A percentile compares a stretch with the other conserved stretches of the same genome.
Conservation (phyloP, 768 basidiomycete species). For the Pleurotus eryngii region DNA sequence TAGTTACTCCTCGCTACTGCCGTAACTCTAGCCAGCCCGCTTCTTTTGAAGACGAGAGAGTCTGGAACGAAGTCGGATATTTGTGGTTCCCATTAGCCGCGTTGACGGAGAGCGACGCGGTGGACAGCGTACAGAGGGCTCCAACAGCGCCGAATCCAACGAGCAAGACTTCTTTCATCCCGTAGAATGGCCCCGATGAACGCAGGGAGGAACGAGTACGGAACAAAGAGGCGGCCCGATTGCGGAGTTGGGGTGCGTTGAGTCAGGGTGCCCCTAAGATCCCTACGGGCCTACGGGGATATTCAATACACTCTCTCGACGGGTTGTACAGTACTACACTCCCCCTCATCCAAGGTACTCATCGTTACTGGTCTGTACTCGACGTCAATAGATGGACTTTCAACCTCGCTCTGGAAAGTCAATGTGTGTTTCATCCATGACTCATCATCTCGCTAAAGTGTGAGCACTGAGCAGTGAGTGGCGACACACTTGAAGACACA, state of each 20-base stretch:
- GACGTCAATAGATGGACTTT: constrained; percentile 79
- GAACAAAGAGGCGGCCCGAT: background rate
- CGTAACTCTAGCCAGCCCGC: constrained; percentile 62
- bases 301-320: constrained; percentile 91
- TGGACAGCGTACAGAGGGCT: constrained; percentile 47
- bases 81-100: no score
- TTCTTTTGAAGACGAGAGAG: constrained; percentile 51
- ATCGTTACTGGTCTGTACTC: constrained; percentile 84
- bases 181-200: no score
- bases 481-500: background rate
- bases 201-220: background rate
- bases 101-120: no score
- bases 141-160: constrained; percentile 70
- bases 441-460: constrained; percentile 77
- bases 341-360: constrained; percentile 87
- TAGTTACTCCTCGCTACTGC: constrained; percentile 73
- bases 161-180: constrained; percentile 46
- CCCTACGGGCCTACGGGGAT: no score
- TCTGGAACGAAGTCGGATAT: constrained; percentile 30
- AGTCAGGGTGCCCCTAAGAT: no score
- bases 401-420: constrained; percentile 78
- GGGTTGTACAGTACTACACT: constrained; percentile 93
- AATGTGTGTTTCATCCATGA: constrained; percentile 94
- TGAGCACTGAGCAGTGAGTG: background rate
- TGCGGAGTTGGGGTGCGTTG: no score